A percentile compares a stretch with the other conserved stretches of the same genome.
These are phyloP conservation scores for Monilinia fructicola DNA, from an alignment of 2,329 filamentous ascomycete species.

Conservation along the genomic window DNA sequence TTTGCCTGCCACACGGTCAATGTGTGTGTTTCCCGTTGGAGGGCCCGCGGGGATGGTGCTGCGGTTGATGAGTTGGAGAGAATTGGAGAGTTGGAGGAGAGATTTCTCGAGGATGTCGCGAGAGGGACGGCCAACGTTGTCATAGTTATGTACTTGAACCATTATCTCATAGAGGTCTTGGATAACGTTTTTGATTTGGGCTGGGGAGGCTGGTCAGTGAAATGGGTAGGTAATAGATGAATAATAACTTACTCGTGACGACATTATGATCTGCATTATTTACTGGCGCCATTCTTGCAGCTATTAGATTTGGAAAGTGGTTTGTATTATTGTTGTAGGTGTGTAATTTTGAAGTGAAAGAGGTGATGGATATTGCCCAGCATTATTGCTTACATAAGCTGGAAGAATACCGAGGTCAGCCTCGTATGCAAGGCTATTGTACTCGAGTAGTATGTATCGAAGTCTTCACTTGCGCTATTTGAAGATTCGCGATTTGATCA, in stretches of 20 bases:
- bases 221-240: background rate
- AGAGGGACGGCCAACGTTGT: constrained; percentile 49
- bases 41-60: constrained; percentile 33
- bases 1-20: constrained; percentile 5
- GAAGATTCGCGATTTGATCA: too few relatives aligned
- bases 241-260: constrained; percentile 12
- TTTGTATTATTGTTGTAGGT: background rate
- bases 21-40: constrained; percentile 39
- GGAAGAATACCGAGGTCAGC: background rate
- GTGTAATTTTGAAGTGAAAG: background rate
- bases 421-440: constrained; percentile 6
- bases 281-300: constrained; percentile 20
- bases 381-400: constrained; percentile 1
- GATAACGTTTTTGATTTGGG: constrained; percentile 59
- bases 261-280: constrained; percentile 19
- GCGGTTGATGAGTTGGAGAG: constrained; percentile 32
- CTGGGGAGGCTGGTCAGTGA: constrained; percentile 4
- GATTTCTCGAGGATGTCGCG: constrained; percentile 54
- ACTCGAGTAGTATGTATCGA: too few relatives aligned
- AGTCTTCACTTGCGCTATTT: too few relatives aligned
- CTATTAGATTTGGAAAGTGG: background rate
- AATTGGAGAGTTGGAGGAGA: constrained; percentile 15
- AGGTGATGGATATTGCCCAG: background rate
- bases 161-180: constrained; percentile 64
- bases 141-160: constrained; percentile 62